These are phyloP conservation scores for Penicillium oxalicum DNA, from an alignment of 2,329 filamentous ascomycete genomes.

Conservation along the genomic window DNA sequence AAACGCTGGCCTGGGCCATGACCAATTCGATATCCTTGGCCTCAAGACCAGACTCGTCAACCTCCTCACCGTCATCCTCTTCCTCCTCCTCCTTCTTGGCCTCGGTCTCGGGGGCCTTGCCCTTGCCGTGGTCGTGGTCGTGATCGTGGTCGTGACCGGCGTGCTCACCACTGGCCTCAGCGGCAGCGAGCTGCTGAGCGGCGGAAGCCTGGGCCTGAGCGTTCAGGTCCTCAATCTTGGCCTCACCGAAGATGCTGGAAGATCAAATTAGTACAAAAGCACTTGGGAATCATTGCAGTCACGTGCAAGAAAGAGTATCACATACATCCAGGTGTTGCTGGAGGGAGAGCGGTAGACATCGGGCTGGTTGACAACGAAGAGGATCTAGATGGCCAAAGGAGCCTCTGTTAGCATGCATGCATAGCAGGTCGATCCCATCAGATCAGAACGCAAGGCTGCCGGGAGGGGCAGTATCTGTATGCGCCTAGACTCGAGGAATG, in stretches of 20 bases:
- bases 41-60: constrained; percentile 89
- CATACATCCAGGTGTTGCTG: constrained; percentile 99
- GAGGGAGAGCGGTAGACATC: constrained; percentile 99
- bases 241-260: constrained; percentile 92
- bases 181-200: constrained; percentile 85
- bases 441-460: neutral
- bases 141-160: constrained; percentile 53
- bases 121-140: constrained; percentile 29
- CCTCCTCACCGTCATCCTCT: constrained; percentile 91
- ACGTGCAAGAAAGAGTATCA: constrained; percentile 9
- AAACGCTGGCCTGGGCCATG: constrained; percentile 96
- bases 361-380: constrained; percentile 99
- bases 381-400: constrained; percentile 57
- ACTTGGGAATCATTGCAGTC: neutral
- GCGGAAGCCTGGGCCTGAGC: constrained; percentile 93
- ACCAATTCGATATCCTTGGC: constrained; percentile 99
- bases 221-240: constrained; percentile 99
- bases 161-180: constrained; percentile 57
- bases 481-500: neutral
- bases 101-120: constrained; percentile 64
- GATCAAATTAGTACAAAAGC: constrained; percentile 19
- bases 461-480: neutral
- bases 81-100: constrained; percentile 66
- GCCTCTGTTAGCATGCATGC: constrained; percentile 15
- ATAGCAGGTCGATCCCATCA: neutral